A percentile compares a stretch with the other conserved stretches of the same genome.
Evolutionary conservation across 345 rosid species (phyloP).

Genomic region (Tarenaya hassleriana): DNA sequence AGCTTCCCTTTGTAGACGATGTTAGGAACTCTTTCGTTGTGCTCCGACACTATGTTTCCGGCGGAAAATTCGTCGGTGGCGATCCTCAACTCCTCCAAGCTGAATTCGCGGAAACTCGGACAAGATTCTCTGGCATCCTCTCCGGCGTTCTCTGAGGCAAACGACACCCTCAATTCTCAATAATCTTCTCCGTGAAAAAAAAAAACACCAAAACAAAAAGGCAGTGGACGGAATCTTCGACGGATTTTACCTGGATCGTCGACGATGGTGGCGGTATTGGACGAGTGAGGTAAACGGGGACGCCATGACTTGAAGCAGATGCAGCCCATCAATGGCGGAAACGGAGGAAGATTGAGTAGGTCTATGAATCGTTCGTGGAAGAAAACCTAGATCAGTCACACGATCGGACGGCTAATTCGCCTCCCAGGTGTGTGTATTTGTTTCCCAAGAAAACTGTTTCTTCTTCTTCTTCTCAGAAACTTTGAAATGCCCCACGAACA

Average conservation of each 20-base stretch:
- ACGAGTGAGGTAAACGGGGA: slow-evolving; percentile 16
- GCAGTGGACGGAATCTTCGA: not conserved
- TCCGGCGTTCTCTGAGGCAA: slow-evolving; percentile 9
- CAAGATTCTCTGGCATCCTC: slow-evolving; percentile 22
- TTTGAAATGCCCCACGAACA: slow-evolving; percentile 19
- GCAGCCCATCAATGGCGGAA: slow-evolving; percentile 26
- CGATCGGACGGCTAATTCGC: not conserved
- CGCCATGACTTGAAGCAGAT: slow-evolving; percentile 26
- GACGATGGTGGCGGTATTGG: slow-evolving; percentile 18
- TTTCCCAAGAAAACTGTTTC: too few species aligned
- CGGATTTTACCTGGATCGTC: slow-evolving; percentile 20
- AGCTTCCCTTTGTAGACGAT: slow-evolving; percentile 81
- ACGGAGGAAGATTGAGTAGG: not conserved
- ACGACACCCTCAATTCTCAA: slow-evolving; percentile 16
- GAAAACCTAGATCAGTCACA: too few species aligned
- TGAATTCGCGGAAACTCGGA: slow-evolving; percentile 65
- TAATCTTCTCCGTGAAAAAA: slow-evolving; percentile 10
- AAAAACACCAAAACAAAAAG: not conserved
- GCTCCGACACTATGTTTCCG: slow-evolving; percentile 86
- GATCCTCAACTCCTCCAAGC: slow-evolving; percentile 53
- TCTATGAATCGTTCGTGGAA: too few species aligned
- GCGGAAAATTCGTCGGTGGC: slow-evolving; percentile 75
- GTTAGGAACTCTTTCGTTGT: slow-evolving; percentile 91
- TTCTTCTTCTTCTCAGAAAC: too few species aligned
- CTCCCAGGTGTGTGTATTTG: slow-evolving; percentile 18